These are phyloP conservation scores for Teunomyces cretensis DNA, from an alignment of 805 yeast species.

Conservation along the genomic window DNA sequence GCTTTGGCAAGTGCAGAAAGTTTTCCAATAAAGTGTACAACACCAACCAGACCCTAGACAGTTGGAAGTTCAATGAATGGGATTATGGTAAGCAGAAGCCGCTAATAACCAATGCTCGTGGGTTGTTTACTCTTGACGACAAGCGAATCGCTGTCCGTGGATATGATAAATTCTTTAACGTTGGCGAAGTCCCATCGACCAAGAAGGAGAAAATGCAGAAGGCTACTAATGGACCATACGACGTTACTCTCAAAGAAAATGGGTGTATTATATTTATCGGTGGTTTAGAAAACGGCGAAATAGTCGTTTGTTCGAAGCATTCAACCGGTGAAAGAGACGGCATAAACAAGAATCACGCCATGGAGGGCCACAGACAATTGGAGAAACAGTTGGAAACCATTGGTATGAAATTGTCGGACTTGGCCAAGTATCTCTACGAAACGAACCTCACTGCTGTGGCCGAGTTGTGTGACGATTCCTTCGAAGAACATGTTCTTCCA, in stretches of 20 bases:
- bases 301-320: slow-evolving; percentile 89
- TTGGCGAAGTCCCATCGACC: slow-evolving; percentile 61
- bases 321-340: slow-evolving; percentile 71
- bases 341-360: slow-evolving; percentile 64
- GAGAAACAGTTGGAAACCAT: slow-evolving; percentile 46
- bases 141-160: slow-evolving; percentile 72
- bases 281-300: slow-evolving; percentile 70
- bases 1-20: slow-evolving; percentile 22
- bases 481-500: slow-evolving; percentile 90
- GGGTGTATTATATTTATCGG: slow-evolving; percentile 89
- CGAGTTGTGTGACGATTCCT: slow-evolving; percentile 87
- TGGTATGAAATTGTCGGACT: slow-evolving; percentile 43
- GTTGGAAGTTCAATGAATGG: slow-evolving; percentile 91
- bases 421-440: slow-evolving; percentile 55
- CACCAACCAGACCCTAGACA: slow-evolving; percentile 11
- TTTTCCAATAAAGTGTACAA: slow-evolving; percentile 11
- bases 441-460: slow-evolving; percentile 79
- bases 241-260: slow-evolving; percentile 81
- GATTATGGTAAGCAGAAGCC: slow-evolving; percentile 61
- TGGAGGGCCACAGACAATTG: slow-evolving; percentile 63
- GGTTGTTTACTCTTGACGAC: slow-evolving; percentile 60
- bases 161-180: slow-evolving; percentile 90
- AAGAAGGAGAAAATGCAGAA: slow-evolving; percentile 45
- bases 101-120: slow-evolving; percentile 62
- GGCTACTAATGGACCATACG: slow-evolving; percentile 71